Evolutionary conservation across 2,329 filamentous ascomycete species (phyloP).

Genomic region (Triangularia setosa): DNA sequence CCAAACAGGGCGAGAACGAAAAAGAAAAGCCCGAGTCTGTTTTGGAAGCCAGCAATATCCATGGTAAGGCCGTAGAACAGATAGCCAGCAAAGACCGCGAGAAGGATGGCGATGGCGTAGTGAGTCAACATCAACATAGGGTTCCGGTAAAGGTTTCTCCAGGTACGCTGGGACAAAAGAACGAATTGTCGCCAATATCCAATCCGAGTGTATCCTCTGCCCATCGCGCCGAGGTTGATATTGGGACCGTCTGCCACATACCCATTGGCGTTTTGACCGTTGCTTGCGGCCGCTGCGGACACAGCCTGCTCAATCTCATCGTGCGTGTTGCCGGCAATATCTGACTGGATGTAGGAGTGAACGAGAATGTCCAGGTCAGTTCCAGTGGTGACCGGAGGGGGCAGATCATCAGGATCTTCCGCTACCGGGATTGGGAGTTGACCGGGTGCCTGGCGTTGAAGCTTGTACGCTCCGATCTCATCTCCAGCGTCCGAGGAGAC

Average conservation of each 20-base stretch:
- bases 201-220: constrained; percentile 78
- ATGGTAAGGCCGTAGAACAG: constrained; percentile 95
- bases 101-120: constrained; percentile 91
- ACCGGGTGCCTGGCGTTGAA: constrained; percentile 43
- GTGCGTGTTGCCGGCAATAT: constrained; percentile 68
- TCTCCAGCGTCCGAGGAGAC: constrained; percentile 56
- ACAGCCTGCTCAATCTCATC: constrained; percentile 76
- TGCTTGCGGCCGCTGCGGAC: constrained; percentile 59
- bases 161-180: constrained; percentile 86
- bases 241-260: constrained; percentile 45
- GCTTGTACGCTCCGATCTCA: constrained; percentile 48
- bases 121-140: constrained; percentile 98
- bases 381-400: constrained; percentile 54
- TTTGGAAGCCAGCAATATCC: constrained; percentile 96
- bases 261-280: constrained; percentile 58
- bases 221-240: constrained; percentile 54
- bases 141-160: constrained; percentile 96
- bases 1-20: constrained; percentile 94
- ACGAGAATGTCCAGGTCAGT: constrained; percentile 83
- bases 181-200: constrained; percentile 77
- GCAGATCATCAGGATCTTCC: constrained; percentile 66
- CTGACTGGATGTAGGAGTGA: constrained; percentile 69
- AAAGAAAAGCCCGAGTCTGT: constrained; percentile 94
- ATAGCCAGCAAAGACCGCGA: constrained; percentile 91
- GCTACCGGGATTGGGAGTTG: constrained; percentile 53